Base-by-base conservation (phyloP, 805 yeast species). In the Zygosaccharomyces bailii region DNA sequence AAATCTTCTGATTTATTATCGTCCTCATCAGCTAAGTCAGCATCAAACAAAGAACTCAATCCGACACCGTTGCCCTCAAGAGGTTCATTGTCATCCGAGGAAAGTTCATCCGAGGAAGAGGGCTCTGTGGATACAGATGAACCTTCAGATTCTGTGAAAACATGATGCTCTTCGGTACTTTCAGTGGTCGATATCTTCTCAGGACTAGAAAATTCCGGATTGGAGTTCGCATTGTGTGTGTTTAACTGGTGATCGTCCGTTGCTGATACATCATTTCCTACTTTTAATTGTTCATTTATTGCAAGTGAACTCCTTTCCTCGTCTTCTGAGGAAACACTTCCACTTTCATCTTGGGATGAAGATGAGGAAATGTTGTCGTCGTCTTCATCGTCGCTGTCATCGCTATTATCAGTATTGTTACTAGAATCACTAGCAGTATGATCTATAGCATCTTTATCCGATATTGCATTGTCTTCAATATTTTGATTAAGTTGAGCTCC, bases 401-500 rank as follows among this genome's bases (percentile, higher is more conserved):
- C 31, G 23, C 16, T 32, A 8, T 45, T 46, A 10, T 47, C 46
- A 7, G 43, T 27, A 34, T 55, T 52, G 25, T 50, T 45, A 14
- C 50, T 56, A 31, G 44, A 38, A 13, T 51, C 55, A 19, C 46
- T 36, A n/a, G n/a, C n/a, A n/a, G n/a, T n/a, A 34, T 23, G 11
- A 34, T 43, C 49, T 18, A 32, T 32, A 18, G 41, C 47, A 7
- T 23, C 30, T 8, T 43, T 44, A 25, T 25, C 23, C 13, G 14
- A n/a, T 25, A 17, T 25, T 11, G 34, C 49, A 23, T 42, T 42
- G 1, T 59, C 65, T 11, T 59, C 67, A 1, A 53, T 57, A 5
- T 46, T 54, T 42, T 73, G 72, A 23, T 76, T 79, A 45, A 85
- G 63, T 52, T 91, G 95, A 1, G 96, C 95, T 49, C 89, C 96